Conservation (phyloP, 2,329 filamentous ascomycete genomes). For the Geosmithia flava region DNA sequence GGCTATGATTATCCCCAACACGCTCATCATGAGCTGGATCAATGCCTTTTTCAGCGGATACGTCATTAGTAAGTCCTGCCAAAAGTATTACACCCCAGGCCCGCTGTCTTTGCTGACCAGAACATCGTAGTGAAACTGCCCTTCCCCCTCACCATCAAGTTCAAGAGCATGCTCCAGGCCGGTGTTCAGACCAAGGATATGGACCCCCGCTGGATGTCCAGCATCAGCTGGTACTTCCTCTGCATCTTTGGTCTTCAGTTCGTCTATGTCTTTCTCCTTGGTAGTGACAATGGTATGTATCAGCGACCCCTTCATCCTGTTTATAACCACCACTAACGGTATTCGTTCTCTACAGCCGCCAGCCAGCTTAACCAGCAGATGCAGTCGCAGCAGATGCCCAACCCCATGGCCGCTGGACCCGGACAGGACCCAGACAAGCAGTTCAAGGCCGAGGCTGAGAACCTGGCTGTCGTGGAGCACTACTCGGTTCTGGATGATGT, state of each 20-base stretch:
- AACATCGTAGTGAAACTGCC: conserved; percentile 68
- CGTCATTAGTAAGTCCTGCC: conserved; percentile 63
- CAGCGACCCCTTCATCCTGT: background rate
- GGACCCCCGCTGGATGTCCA: conserved; percentile 97
- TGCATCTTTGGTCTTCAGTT: conserved; percentile 94
- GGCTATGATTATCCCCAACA: conserved; percentile 99
- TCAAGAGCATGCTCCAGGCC: conserved; percentile 98
- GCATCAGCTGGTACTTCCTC: conserved; percentile 96
- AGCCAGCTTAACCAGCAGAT: conserved; percentile 89
- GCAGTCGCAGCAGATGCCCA: conserved; percentile 44
- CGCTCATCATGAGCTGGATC: conserved; percentile 99
- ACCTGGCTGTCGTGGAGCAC: conserved; percentile 88
- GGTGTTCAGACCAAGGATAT: conserved; percentile 92
- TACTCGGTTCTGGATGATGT: conserved; percentile 83
- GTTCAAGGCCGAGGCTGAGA: conserved; percentile 86
- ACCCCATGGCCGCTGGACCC: conserved; percentile 62
- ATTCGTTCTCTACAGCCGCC: conserved; percentile 46
- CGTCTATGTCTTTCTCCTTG: conserved; percentile 93
- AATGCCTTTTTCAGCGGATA: conserved; percentile 98
- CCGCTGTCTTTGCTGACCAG: background rate
- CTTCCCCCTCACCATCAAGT: conserved; percentile 94
- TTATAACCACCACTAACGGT: conserved; percentile 6
- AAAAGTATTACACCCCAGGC: background rate
- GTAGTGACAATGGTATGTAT: conserved; percentile 80
- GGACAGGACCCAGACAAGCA: conserved; percentile 93